phyloP scores from a whole-genome alignment of 108 stramenopile genomes.

The Pseudonitzschia delicatissima region DNA sequence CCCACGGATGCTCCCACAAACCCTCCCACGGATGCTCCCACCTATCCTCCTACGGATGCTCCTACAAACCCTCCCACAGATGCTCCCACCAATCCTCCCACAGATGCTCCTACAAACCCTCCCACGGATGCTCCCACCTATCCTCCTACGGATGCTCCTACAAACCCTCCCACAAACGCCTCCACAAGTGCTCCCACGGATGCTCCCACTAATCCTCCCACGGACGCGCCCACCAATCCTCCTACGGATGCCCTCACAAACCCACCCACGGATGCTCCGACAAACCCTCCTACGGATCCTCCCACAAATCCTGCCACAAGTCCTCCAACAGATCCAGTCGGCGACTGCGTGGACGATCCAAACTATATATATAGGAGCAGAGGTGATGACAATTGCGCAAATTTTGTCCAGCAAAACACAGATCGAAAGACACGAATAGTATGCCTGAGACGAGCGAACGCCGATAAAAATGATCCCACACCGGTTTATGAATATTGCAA shows the following conservation, averaged over 20 bases:
- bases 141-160: not conserved
- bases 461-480: too few species aligned
- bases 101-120: not conserved
- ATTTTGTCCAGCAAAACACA: too few species aligned
- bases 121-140: not conserved
- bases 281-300: not conserved
- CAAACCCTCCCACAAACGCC: not conserved
- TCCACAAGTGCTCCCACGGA: not conserved
- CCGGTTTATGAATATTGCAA: too few species aligned
- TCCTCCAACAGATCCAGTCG: too few species aligned
- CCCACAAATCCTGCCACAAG: too few species aligned
- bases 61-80: not conserved
- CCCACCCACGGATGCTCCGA: not conserved
- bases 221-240: not conserved
- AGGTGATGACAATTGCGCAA: too few species aligned
- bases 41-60: not conserved
- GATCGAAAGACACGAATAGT: too few species aligned
- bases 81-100: not conserved
- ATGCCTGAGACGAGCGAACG: too few species aligned
- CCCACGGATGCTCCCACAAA: not conserved
- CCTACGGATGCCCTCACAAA: not conserved
- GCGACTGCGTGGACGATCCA: too few species aligned
- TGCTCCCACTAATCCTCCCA: not conserved
- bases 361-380: too few species aligned
- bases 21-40: not conserved